These are phyloP conservation scores for Piromyces finnis DNA, from an alignment of 192 early-diverging fungal genomes.

Conservation along the genomic window DNA sequence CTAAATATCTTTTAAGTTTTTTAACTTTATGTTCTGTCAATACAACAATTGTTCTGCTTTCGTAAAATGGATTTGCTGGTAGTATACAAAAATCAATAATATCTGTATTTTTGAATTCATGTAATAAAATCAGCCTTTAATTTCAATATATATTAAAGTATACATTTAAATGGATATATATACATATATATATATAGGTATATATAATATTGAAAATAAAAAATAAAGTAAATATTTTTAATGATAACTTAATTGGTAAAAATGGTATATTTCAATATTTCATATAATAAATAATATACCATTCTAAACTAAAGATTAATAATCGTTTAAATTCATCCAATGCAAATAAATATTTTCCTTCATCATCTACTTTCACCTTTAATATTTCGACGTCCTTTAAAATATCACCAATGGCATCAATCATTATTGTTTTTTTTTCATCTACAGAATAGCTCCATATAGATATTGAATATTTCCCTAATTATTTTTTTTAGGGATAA, in stretches of 20 bases:
- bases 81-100: neutral
- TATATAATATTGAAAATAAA: too few relatives aligned
- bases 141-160: too few relatives aligned
- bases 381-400: neutral
- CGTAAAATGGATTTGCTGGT: neutral
- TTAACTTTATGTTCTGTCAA: neutral
- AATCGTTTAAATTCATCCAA: neutral
- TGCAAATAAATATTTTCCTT: neutral
- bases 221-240: too few relatives aligned
- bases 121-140: neutral
- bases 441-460: neutral
- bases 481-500: too few relatives aligned
- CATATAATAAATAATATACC: too few relatives aligned
- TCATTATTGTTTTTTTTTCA: neutral
- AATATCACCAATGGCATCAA: neutral
- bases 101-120: neutral
- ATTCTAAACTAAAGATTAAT: neutral
- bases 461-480: neutral
- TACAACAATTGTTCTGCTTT: neutral
- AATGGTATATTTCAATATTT: too few relatives aligned
- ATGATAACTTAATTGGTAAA: too few relatives aligned
- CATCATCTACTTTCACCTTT: neutral
- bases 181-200: too few relatives aligned
- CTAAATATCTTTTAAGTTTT: neutral
- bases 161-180: too few relatives aligned